Evolutionary conservation across 2,329 filamentous ascomycete species (phyloP).

Genomic region (Fusarium sp.): DNA sequence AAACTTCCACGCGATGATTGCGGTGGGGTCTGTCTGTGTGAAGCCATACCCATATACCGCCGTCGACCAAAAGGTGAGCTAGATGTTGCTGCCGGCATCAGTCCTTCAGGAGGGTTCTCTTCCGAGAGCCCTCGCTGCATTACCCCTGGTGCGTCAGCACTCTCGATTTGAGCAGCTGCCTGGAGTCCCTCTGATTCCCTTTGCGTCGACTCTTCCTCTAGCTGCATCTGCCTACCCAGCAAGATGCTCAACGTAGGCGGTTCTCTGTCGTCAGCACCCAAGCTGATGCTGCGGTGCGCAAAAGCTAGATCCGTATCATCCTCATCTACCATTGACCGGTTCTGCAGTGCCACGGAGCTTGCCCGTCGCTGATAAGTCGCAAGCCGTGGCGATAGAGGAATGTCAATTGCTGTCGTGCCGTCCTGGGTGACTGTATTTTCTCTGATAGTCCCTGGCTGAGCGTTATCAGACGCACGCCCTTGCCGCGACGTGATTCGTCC

Average conservation of each 20-base stretch:
- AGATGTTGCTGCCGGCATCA: constrained; percentile 54
- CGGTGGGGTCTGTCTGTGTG: constrained; percentile 56
- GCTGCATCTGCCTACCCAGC: constrained; percentile 58
- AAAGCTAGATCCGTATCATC: constrained; percentile 71
- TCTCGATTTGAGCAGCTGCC: constrained; percentile 56
- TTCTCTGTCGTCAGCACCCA: constrained; percentile 73
- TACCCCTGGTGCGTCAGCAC: constrained; percentile 53
- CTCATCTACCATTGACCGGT: constrained; percentile 64
- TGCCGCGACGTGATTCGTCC: constrained; percentile 48
- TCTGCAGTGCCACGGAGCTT: constrained; percentile 75
- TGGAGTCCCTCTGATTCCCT: constrained; percentile 50
- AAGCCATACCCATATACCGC: constrained; percentile 59
- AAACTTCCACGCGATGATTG: constrained; percentile 61
- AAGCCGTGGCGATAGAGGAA: constrained; percentile 75
- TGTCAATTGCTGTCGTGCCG: constrained; percentile 75
- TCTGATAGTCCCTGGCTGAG: constrained; percentile 49
- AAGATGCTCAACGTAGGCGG: constrained; percentile 73
- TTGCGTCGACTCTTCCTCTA: constrained; percentile 49
- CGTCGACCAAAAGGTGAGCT: constrained; percentile 60
- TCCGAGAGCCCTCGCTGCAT: constrained; percentile 58
- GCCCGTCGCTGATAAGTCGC: constrained; percentile 68
- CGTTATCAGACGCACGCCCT: constrained; percentile 41
- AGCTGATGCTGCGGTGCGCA: constrained; percentile 73
- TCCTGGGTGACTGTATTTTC: constrained; percentile 58
- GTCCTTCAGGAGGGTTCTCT: constrained; percentile 58